A percentile compares a stretch with the other conserved stretches of the same genome.
These are phyloP conservation scores for Pestalotiopsis sp. DNA, from an alignment of 2,329 filamentous ascomycete genomes.

Conservation along the genomic window DNA sequence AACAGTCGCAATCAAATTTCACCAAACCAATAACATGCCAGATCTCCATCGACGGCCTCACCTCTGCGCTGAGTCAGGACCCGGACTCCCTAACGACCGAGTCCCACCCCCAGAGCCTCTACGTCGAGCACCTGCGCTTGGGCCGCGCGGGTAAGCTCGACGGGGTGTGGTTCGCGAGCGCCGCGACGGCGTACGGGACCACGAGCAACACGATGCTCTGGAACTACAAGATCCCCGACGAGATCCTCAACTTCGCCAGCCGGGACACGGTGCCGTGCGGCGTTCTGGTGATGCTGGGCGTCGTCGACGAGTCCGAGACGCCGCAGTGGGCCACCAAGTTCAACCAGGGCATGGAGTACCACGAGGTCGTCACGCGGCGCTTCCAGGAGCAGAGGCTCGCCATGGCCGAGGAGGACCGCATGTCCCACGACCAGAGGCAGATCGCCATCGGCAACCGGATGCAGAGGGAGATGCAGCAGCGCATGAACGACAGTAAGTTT, in stretches of 20 bases:
- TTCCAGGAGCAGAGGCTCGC: slow-evolving; percentile 41
- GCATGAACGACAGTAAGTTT: slow-evolving; percentile 46
- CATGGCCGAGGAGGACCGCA: slow-evolving; percentile 41
- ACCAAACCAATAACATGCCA: slow-evolving; percentile 44
- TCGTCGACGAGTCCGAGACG: slow-evolving; percentile 50
- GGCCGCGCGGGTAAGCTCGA: slow-evolving; percentile 28
- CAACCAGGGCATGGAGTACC: slow-evolving; percentile 33
- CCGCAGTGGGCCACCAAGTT: slow-evolving; percentile 54
- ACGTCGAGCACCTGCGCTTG: slow-evolving; percentile 47
- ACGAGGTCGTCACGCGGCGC: slow-evolving; percentile 37
- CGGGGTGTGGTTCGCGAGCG: slow-evolving; percentile 58
- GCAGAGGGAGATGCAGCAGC: slow-evolving; percentile 41
- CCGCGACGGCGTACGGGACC: slow-evolving; percentile 55
- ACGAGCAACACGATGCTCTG: slow-evolving; percentile 56
- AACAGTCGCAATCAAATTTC: slow-evolving; percentile 27
- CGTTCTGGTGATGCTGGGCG: slow-evolving; percentile 53
- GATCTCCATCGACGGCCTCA: slow-evolving; percentile 47
- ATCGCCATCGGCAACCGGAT: slow-evolving; percentile 41
- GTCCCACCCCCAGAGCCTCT: slow-evolving; percentile 37
- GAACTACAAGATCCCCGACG: slow-evolving; percentile 59
- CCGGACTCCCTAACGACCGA: slow-evolving; percentile 23
- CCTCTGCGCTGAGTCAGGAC: slow-evolving; percentile 43
- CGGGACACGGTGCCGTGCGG: slow-evolving; percentile 58
- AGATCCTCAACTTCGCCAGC: slow-evolving; percentile 49
- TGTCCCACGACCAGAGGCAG: slow-evolving; percentile 43